phyloP scores from a whole-genome alignment of 2,329 filamentous ascomycete genomes.

The Clarireedia hainanense region DNA sequence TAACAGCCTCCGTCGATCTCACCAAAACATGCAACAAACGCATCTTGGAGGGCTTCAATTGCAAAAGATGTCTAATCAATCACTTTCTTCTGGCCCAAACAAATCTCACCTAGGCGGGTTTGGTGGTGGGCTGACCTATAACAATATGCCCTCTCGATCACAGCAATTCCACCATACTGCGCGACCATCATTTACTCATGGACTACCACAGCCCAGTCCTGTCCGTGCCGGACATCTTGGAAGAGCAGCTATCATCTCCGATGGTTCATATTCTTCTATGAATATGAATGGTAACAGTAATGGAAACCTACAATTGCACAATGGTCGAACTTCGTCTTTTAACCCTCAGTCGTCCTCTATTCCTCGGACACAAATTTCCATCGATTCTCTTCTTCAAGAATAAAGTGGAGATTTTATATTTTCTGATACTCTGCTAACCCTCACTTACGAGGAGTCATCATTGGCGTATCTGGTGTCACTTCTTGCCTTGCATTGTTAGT shows the following conservation, averaged over 20 bases:
- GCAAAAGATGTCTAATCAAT: not conserved
- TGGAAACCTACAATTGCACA: not conserved
- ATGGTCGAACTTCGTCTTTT: not conserved
- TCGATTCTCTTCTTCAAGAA: conserved; percentile 1
- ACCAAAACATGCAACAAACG: not conserved
- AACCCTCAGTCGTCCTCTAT: not conserved
- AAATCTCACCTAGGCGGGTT: not conserved
- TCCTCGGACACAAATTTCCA: conserved; percentile 7
- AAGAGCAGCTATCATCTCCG: not conserved
- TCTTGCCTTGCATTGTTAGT: not conserved
- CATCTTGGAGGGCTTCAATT: not conserved
- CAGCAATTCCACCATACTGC: not conserved
- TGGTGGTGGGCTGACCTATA: not conserved
- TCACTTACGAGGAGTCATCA: not conserved
- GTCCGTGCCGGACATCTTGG: not conserved
- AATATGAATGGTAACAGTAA: not conserved
- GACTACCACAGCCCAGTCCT: not conserved
- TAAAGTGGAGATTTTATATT: not conserved
- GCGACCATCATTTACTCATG: not conserved
- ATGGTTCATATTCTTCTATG: not conserved
- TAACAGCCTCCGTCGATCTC: not conserved
- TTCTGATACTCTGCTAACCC: no score
- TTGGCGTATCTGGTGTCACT: not conserved
- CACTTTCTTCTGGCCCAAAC: not conserved
- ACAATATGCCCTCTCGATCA: not conserved